phyloP scores from a whole-genome alignment of 2,329 filamentous ascomycete genomes.

The Alternaria angustiovoidea region DNA sequence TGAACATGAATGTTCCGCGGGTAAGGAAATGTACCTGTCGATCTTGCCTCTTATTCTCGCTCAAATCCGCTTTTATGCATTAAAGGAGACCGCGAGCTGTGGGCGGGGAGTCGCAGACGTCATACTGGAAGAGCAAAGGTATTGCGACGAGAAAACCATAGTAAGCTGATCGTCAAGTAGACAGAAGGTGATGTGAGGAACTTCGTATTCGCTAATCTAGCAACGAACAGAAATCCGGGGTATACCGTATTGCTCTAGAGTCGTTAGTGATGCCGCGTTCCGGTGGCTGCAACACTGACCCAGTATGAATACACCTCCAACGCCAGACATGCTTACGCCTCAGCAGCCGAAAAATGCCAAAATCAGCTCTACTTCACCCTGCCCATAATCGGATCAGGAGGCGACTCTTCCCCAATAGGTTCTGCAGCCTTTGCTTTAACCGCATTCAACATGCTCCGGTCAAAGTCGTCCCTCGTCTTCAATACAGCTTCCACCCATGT shows the following conservation, averaged over 20 bases:
- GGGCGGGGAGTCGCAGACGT: not conserved
- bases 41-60: conserved; percentile 14
- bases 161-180: not conserved
- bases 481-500: conserved; percentile 95
- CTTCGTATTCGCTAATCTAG: conserved; percentile 13
- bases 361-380: conserved; percentile 72
- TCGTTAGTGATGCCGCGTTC: conserved; percentile 6
- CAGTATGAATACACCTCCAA: conserved; percentile 8
- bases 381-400: conserved; percentile 89
- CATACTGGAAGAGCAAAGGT: not conserved
- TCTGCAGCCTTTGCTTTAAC: conserved; percentile 91
- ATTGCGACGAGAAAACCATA: not conserved
- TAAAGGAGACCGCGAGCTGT: not conserved
- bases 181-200: not conserved
- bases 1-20: conserved; percentile 8
- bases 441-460: conserved; percentile 84
- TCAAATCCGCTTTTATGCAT: conserved; percentile 7
- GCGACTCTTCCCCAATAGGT: conserved; percentile 76
- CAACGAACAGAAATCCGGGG: conserved; percentile 8
- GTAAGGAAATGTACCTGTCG: conserved; percentile 10
- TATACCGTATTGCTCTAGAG: conserved; percentile 11
- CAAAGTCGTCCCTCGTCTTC: conserved; percentile 89
- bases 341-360: not conserved
- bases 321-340: conserved; percentile 3
- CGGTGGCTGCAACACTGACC: conserved; percentile 4